Evolutionary conservation across 345 rosid species (phyloP).

Genomic region (Euphorbia peplus): DNA sequence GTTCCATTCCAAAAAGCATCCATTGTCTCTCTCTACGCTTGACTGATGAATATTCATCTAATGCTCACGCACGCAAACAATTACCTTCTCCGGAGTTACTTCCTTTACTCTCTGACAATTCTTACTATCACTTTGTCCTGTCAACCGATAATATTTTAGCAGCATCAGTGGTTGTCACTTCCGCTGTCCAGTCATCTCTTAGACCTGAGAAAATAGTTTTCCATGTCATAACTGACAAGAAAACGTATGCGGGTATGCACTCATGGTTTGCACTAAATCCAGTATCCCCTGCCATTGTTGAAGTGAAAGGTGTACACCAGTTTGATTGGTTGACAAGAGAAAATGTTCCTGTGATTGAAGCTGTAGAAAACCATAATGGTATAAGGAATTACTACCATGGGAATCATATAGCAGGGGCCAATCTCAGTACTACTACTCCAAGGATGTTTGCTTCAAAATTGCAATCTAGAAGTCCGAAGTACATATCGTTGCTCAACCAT

Average conservation of each 20-base stretch:
- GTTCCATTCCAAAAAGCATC: constrained; percentile 96
- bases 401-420: constrained; percentile 82
- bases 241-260: constrained; percentile 97
- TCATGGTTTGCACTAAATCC: constrained; percentile 99
- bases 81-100: constrained; percentile 98
- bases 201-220: constrained; percentile 92
- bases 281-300: constrained; percentile 78
- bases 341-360: constrained; percentile 98
- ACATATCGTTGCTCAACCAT: constrained; percentile 98
- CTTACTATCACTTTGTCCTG: constrained; percentile 78
- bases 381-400: constrained; percentile 95
- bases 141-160: constrained; percentile 97
- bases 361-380: constrained; percentile 83
- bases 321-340: constrained; percentile 98
- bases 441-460: constrained; percentile 89
- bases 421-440: constrained; percentile 80
- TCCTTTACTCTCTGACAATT: constrained; percentile 87
- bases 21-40: constrained; percentile 92
- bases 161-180: constrained; percentile 95
- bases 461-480: constrained; percentile 98
- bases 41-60: constrained; percentile 98
- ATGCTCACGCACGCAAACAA: constrained; percentile 96
- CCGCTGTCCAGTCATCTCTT: constrained; percentile 78
- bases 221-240: constrained; percentile 97
- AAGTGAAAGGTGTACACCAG: constrained; percentile 97